Evolutionary conservation across 1,284 basidiomycete genomes (phyloP), one percentile per base, ranked within the genome.

Genomic region (Cystobasidiaceae sp.): DNA sequence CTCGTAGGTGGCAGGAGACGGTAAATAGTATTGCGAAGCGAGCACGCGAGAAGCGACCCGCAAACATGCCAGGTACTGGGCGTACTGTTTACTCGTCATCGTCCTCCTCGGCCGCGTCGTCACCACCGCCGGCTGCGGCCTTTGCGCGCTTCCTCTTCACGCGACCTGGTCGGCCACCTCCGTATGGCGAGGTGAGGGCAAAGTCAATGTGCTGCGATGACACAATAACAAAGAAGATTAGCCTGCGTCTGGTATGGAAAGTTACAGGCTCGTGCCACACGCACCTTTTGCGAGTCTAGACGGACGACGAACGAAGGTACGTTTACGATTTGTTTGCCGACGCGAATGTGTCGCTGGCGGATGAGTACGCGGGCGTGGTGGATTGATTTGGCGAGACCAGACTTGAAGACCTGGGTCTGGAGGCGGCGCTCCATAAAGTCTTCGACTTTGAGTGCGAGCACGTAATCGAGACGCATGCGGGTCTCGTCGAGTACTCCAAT

Each of bases 331-430:
- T 99, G 96, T 82, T 94, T 97, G 80, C 94, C 96, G 78, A 98
- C 96, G 73, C 92, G 90, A 75, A 94, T 93, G 83, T 94, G 91
- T 74, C 94, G 84, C 81, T 98, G 96, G 78, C 89, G 84, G 82
- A 99, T 98, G 76, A 99, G 84, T 71, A 94, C 92, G 81, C 94
- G 89, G 65, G 96, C 96, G 79, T 98, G 96, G 81, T 99, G 96
- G 75, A 98, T 97, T 74, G 86, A 89, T 86, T 97, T 97, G 70
- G 96, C 96, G 72, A 98, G 84, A 74, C 93, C 93, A 46, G 85
- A 87, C 86, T 98, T 98, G 90, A 97, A 98, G 75, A 99, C 96
- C 83, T 97, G 96, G 64, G 96, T 99, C 83, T 98, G 96, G 75
- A 99, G 82, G 75, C 96, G 84, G 75, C 96, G 86, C 85, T 99